Percentiles rank a stretch among this genome's conserved stretches.
phyloP scores from a whole-genome alignment of 2,329 filamentous ascomycete species.

The Paraphoma chrysanthemicola region DNA sequence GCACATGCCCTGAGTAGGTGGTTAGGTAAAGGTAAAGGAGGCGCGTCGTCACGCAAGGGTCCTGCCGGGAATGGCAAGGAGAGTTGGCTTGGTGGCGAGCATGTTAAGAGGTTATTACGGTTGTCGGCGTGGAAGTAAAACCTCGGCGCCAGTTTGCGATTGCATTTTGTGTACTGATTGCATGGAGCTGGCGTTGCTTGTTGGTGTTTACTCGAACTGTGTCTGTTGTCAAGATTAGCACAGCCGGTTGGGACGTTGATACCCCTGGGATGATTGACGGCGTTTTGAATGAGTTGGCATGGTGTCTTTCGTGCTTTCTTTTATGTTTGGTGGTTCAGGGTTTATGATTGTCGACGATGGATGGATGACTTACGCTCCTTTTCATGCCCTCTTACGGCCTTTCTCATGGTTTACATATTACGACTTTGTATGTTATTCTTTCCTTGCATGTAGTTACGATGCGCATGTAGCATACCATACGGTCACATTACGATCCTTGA shows the following conservation, averaged over 20 bases:
- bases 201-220: conserved; percentile 9
- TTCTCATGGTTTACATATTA: conserved; percentile 13
- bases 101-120: conserved; percentile 45
- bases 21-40: conserved; percentile 25
- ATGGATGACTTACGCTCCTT: neutral
- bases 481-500: conserved; percentile 24
- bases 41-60: too few species aligned
- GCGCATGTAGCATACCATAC: conserved; percentile 20
- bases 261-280: conserved; percentile 8
- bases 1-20: conserved; percentile 40
- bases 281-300: conserved; percentile 1
- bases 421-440: conserved; percentile 18
- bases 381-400: conserved; percentile 10
- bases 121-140: conserved; percentile 40
- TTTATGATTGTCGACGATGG: too few species aligned
- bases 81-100: conserved; percentile 45
- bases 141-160: too few species aligned
- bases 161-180: too few species aligned
- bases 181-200: neutral
- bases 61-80: conserved; percentile 30
- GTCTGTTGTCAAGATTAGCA: conserved; percentile 19
- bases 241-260: conserved; percentile 3
- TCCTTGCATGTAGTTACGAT: conserved; percentile 7
- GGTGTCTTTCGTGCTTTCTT: conserved; percentile 4
- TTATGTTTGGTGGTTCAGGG: neutral